A percentile compares a stretch with the other conserved stretches of the same genome.
These are phyloP conservation scores for Clonostachys chloroleuca DNA, from an alignment of 2,329 filamentous ascomycete species.

Conservation along the genomic window DNA sequence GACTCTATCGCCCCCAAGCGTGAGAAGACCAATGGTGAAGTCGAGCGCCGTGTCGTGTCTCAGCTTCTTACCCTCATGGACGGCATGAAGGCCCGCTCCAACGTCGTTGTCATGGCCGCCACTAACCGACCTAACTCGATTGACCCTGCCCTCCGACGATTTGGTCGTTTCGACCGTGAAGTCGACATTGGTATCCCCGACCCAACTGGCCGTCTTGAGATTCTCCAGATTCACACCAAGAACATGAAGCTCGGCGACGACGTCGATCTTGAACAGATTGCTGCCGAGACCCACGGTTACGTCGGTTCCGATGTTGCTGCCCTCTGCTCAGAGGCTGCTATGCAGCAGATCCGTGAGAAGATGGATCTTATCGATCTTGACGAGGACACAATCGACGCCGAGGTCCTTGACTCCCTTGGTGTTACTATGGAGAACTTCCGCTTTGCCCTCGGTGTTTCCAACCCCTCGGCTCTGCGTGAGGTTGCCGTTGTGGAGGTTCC, in stretches of 20 bases:
- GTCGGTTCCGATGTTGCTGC: constrained; percentile 98
- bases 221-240: constrained; percentile 99
- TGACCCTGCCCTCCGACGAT: constrained; percentile 93
- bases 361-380: constrained; percentile 99
- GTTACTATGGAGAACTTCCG: constrained; percentile 99
- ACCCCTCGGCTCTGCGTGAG: constrained; percentile 96
- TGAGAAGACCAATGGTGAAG: constrained; percentile 99
- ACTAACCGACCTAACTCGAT: constrained; percentile 99
- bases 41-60: constrained; percentile 96
- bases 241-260: constrained; percentile 99
- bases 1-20: constrained; percentile 99
- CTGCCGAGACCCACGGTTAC: constrained; percentile 96
- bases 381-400: constrained; percentile 97
- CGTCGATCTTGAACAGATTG: constrained; percentile 94
- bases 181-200: constrained; percentile 98
- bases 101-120: constrained; percentile 98
- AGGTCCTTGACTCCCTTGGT: constrained; percentile 95
- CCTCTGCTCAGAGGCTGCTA: constrained; percentile 96
- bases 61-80: constrained; percentile 98
- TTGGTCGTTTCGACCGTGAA: constrained; percentile 97
- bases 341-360: constrained; percentile 99
- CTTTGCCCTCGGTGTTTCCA: constrained; percentile 95
- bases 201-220: constrained; percentile 96
- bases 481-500: constrained; percentile 98
- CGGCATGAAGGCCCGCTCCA: constrained; percentile 98